Evolutionary conservation across 1,284 basidiomycete genomes (phyloP).

Genomic region (Singerocomus rubriflavus): DNA sequence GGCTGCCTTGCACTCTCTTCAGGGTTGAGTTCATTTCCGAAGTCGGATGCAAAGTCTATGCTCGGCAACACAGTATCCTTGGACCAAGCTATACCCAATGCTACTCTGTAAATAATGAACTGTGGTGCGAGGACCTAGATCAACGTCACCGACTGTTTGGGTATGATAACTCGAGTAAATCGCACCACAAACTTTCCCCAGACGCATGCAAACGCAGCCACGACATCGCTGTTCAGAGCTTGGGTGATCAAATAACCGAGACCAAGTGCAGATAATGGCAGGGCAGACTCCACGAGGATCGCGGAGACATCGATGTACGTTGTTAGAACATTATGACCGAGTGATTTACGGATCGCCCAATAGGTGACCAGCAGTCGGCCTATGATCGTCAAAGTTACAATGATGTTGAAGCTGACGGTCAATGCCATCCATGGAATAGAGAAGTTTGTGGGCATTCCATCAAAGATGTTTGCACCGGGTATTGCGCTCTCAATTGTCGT

Average conservation of each 20-base stretch:
- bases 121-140: constrained; percentile 5
- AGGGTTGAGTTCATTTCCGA: not conserved
- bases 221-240: not conserved
- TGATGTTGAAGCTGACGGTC: constrained; percentile 6
- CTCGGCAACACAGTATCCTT: not conserved
- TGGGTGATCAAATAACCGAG: not conserved
- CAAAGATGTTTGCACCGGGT: constrained; percentile 2
- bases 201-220: not conserved
- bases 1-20: not conserved
- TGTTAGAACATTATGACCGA: not conserved
- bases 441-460: not conserved
- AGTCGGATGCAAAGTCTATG: constrained; percentile 2
- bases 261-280: constrained; percentile 2
- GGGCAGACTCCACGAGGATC: constrained; percentile 4
- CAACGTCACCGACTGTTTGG: not conserved
- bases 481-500: constrained; percentile 1
- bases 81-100: constrained; percentile 1
- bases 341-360: not conserved
- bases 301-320: constrained; percentile 6
- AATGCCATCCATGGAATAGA: constrained; percentile 2
- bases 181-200: constrained; percentile 5
- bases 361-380: not conserved
- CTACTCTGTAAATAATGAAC: constrained; percentile 9
- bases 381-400: constrained; percentile 3
- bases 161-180: not conserved